Base-by-base conservation (phyloP, 1,139 yeast genomes). In the Candida labiduridarum region DNA sequence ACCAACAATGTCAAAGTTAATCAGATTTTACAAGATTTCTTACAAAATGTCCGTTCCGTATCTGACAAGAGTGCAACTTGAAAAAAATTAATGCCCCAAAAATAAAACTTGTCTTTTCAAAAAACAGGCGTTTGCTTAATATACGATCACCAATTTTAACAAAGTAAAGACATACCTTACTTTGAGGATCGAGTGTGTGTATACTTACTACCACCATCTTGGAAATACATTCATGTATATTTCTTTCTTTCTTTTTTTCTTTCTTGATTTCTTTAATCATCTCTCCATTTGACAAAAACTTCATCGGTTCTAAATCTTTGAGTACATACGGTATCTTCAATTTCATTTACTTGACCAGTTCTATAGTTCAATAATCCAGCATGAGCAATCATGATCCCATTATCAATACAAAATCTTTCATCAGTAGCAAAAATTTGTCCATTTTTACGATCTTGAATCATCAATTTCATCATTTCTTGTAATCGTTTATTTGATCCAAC, bases 381-480 rank as follows among this genome's bases (percentile, higher is more conserved):
- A 65, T 94, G 99, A 1, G 99, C 99, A 63, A 94, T 94, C 99
- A 94, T 94, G 45, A 94, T 94, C 10, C 99, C 98, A 63, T 94
- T 94, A 65, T 94, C 99, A 48, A 94, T 94, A 69, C 98, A 94
- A 65, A 94, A 94, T 54, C 99, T 73, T 64, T 94, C 98, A 67
- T 94, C 99, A 0, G 99, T 95, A 12, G 99, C 97, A 65, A 78
- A 89, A 4, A 94, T 86, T 33, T 82, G 79, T 0, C 98, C 99
- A 56, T 87, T 84, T 52, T 68, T 70, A 54, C 99, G 76, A 61
- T 91, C 98, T 41, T 79, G 68, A 14, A 95, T 96, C 99, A 94
- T 95, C 44, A 81, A 71, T 31, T 81, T 89, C 99, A 94, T 94
- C 99, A 95, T 95, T 59, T 89, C 87, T 65, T 94, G 99, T 52